A percentile compares a stretch with the other conserved stretches of the same genome.
phyloP scores from a whole-genome alignment of 1,139 yeast species.

The Saccharomyces hybrid region DNA sequence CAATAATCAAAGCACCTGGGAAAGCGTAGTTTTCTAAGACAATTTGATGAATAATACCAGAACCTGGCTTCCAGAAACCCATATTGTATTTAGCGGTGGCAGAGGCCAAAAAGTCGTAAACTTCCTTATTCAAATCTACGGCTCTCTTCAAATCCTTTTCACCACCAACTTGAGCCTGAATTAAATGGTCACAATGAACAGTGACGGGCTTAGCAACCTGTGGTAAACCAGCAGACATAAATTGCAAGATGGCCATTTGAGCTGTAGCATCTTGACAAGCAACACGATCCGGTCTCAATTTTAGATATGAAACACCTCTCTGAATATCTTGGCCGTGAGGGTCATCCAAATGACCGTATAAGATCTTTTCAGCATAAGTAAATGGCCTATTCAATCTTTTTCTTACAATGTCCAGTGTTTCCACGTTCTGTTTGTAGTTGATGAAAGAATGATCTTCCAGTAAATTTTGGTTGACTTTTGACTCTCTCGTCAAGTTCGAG shows the following conservation, averaged over 20 bases:
- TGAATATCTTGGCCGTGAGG: slow-evolving; percentile 92
- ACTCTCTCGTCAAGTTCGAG: slow-evolving; percentile 66
- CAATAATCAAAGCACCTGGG: slow-evolving; percentile 96
- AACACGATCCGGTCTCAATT: slow-evolving; percentile 97
- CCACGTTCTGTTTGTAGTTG: slow-evolving; percentile 69
- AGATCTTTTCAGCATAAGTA: slow-evolving; percentile 93
- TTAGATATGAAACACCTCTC: slow-evolving; percentile 93
- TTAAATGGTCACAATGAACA: slow-evolving; percentile 98
- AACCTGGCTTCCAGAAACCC: slow-evolving; percentile 99
- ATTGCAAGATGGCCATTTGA: slow-evolving; percentile 97
- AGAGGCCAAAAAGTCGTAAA: slow-evolving; percentile 85
- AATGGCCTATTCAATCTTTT: slow-evolving; percentile 85
- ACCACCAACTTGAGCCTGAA: slow-evolving; percentile 95
- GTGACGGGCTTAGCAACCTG: slow-evolving; percentile 94
- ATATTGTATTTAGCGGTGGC: slow-evolving; percentile 96
- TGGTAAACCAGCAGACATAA: slow-evolving; percentile 95
- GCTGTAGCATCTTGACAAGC: slow-evolving; percentile 99
- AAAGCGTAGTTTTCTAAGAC: slow-evolving; percentile 95
- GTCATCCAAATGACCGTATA: slow-evolving; percentile 93
- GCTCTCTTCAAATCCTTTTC: slow-evolving; percentile 90
- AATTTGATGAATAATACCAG: slow-evolving; percentile 97
- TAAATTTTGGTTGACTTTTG: slow-evolving; percentile 86
- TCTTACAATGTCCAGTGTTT: slow-evolving; percentile 80
- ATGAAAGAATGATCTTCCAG: slow-evolving; percentile 80
- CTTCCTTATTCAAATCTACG: slow-evolving; percentile 89